A percentile compares a stretch with the other conserved stretches of the same genome.
Evolutionary conservation across 768 basidiomycete genomes (phyloP).

Genomic region (Tephrocybe sp.): DNA sequence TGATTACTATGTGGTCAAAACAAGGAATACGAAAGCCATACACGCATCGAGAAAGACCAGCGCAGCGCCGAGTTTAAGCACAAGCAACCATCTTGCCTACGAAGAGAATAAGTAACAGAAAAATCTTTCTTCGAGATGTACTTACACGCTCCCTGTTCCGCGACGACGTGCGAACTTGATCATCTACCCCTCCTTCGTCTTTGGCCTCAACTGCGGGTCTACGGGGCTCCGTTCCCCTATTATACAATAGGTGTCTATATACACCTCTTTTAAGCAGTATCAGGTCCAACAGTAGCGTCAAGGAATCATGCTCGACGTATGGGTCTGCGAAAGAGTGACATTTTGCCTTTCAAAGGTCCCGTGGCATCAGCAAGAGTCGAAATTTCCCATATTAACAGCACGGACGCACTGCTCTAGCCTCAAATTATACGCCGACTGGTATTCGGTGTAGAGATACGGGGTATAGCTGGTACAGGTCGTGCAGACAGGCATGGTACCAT

Average conservation of each 20-base stretch:
- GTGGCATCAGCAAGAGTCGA: not conserved
- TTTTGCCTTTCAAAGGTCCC: constrained; percentile 35
- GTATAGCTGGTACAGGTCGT: constrained; percentile 67
- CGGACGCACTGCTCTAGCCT: constrained; percentile 82
- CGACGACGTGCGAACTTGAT: not conserved
- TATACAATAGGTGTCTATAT: constrained; percentile 79
- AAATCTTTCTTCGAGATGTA: not conserved
- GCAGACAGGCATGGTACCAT: constrained; percentile 47
- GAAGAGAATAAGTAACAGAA: not conserved
- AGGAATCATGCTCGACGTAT: constrained; percentile 79
- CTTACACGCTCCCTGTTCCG: constrained; percentile 6
- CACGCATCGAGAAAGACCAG: constrained; percentile 71
- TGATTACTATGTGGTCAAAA: not conserved
- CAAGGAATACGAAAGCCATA: constrained; percentile 33
- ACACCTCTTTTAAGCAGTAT: constrained; percentile 81
- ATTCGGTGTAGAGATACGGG: constrained; percentile 75
- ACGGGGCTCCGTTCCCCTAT: constrained; percentile 67
- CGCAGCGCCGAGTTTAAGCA: constrained; percentile 56
- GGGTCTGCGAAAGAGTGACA: constrained; percentile 78
- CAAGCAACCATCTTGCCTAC: constrained; percentile 60
- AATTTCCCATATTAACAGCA: constrained; percentile 15
- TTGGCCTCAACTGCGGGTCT: constrained; percentile 27
- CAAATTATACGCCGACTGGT: constrained; percentile 74
- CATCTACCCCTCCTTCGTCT: constrained; percentile 9
- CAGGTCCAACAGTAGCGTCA: constrained; percentile 74